A percentile compares a stretch with the other conserved stretches of the same genome.
Evolutionary conservation across 2,329 filamentous ascomycete species (phyloP).

Genomic region (Colletotrichum higginsianum): DNA sequence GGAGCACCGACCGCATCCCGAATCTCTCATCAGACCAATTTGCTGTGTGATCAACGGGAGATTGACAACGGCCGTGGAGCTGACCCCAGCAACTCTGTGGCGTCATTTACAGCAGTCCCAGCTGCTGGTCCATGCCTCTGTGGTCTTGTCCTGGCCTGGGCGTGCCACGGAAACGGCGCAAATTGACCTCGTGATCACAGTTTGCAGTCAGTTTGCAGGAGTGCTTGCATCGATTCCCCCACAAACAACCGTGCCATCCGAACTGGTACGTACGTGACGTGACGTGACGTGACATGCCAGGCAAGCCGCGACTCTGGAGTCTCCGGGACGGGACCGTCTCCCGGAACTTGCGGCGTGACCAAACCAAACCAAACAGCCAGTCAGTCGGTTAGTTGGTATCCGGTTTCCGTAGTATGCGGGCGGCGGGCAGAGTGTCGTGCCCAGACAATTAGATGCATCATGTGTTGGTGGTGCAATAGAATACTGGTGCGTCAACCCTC

Average conservation of each 20-base stretch:
- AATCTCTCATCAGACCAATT: constrained; percentile 8
- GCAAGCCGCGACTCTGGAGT: not conserved
- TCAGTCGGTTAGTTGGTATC: constrained; percentile 1
- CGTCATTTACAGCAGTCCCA: constrained; percentile 16
- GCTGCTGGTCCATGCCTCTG: too few species aligned
- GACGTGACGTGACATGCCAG: constrained; percentile 2
- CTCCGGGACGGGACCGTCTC: not conserved
- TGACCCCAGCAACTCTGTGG: not conserved
- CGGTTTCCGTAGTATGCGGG: not conserved
- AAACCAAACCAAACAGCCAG: too few species aligned
- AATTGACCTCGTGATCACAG: constrained; percentile 32
- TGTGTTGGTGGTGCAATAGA: not conserved
- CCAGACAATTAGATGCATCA: not conserved
- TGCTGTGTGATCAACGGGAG: constrained; percentile 2
- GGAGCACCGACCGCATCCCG: not conserved
- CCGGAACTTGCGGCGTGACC: constrained; percentile 17
- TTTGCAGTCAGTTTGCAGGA: constrained; percentile 12
- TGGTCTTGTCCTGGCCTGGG: not conserved
- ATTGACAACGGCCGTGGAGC: constrained; percentile 9
- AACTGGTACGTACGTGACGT: not conserved
- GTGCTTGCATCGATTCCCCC: constrained; percentile 17
- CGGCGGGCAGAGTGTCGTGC: constrained; percentile 1
- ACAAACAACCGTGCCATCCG: constrained; percentile 41
- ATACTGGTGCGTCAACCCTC: not conserved
- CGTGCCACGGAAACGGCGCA: constrained; percentile 17